Conservation (phyloP, 768 basidiomycete genomes). For the Boletellus sp. region DNA sequence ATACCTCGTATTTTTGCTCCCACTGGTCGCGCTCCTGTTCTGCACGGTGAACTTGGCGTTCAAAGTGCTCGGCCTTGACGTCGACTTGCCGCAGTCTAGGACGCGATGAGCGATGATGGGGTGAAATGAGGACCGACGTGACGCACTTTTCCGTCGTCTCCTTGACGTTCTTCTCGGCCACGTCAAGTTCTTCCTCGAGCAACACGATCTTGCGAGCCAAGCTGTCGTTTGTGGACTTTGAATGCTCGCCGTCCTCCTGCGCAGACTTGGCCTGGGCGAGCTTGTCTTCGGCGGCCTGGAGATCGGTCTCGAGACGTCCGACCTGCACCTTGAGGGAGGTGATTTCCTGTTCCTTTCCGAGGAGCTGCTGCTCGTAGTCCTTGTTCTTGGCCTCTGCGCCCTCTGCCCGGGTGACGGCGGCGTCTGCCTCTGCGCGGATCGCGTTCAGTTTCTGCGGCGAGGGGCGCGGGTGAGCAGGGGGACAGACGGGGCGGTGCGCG, state of each 20-base stretch:
- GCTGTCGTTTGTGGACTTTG: slow-evolving; percentile 68
- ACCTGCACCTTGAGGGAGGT: slow-evolving; percentile 74
- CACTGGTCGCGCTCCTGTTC: slow-evolving; percentile 90
- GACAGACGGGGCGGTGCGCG: background rate
- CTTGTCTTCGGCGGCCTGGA: slow-evolving; percentile 67
- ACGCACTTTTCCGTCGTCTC: slow-evolving; percentile 95
- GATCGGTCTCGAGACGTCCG: slow-evolving; percentile 55
- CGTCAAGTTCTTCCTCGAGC: slow-evolving; percentile 93
- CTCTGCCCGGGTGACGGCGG: slow-evolving; percentile 78
- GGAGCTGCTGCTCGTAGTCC: slow-evolving; percentile 63
- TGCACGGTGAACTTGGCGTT: slow-evolving; percentile 79
- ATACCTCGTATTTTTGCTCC: slow-evolving; percentile 94
- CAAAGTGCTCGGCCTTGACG: slow-evolving; percentile 98
- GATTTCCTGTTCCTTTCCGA: slow-evolving; percentile 85
- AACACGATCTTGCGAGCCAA: slow-evolving; percentile 82
- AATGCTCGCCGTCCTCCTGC: slow-evolving; percentile 64
- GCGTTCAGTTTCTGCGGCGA: slow-evolving; percentile 60
- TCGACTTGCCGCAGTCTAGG: slow-evolving; percentile 90
- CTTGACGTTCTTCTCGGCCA: slow-evolving; percentile 93
- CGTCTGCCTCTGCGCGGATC: slow-evolving; percentile 84
- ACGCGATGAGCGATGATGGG: slow-evolving; percentile 18
- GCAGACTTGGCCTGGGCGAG: slow-evolving; percentile 62
- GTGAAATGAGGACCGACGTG: slow-evolving; percentile 4
- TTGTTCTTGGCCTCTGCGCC: slow-evolving; percentile 82
- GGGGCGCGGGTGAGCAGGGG: background rate